A percentile compares a stretch with the other conserved stretches of the same genome.
These are phyloP conservation scores for Globisporangium ultimum DNA, from an alignment of 352 stramenopile genomes.

Conservation along the genomic window DNA sequence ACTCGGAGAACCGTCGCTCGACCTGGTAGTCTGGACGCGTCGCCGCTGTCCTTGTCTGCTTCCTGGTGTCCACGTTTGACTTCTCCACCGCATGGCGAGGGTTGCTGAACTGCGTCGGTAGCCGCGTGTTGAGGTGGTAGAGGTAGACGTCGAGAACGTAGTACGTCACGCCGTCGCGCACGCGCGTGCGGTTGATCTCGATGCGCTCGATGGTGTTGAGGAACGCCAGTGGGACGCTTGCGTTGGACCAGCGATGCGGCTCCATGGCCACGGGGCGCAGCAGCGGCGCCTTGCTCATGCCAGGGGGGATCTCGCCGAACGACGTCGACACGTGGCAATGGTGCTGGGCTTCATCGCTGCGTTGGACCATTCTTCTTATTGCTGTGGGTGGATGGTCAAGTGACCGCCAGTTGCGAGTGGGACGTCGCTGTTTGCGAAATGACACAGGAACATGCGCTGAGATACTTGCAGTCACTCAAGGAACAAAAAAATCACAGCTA, in stretches of 20 bases:
- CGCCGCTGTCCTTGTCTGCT: neutral
- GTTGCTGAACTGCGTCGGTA: neutral
- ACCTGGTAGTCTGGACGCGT: slow-evolving; percentile 44
- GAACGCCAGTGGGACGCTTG: slow-evolving; percentile 22
- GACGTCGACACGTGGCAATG: too few species aligned
- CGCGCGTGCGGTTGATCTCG: slow-evolving; percentile 34
- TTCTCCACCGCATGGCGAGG: neutral
- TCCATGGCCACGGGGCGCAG: neutral
- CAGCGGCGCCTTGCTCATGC: neutral
- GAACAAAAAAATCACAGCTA: too few species aligned
- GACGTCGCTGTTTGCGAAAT: too few species aligned
- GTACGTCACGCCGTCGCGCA: slow-evolving; percentile 39
- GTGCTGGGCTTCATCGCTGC: too few species aligned
- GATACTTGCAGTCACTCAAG: too few species aligned
- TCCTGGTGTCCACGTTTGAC: neutral
- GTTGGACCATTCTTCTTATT: too few species aligned
- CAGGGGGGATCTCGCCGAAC: too few species aligned
- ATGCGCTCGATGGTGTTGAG: slow-evolving; percentile 41
- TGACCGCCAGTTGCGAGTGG: too few species aligned
- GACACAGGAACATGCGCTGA: too few species aligned
- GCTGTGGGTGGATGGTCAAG: too few species aligned
- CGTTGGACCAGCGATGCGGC: slow-evolving; percentile 13
- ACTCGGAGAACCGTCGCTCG: slow-evolving; percentile 58
- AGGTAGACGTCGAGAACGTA: slow-evolving; percentile 27
- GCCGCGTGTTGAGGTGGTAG: neutral